A percentile compares a stretch with the other conserved stretches of the same genome.
Evolutionary conservation across 768 basidiomycete genomes (phyloP).

Genomic region (Sistotremastrum niveocremeum): DNA sequence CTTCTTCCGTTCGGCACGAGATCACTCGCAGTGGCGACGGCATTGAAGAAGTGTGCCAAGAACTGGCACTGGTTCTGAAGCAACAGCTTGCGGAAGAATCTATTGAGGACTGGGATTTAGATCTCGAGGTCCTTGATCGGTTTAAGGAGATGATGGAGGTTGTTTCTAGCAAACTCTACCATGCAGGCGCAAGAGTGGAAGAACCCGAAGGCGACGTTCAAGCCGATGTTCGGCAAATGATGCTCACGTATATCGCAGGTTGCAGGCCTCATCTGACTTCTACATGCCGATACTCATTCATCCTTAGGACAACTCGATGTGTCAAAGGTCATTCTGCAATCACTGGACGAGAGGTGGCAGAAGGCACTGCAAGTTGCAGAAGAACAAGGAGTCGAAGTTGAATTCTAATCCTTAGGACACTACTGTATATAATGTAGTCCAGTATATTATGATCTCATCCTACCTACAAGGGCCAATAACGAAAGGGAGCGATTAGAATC

Average conservation of each 20-base stretch:
- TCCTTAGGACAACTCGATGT: slow-evolving; percentile 46
- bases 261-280: slow-evolving; percentile 3
- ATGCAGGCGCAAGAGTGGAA: slow-evolving; percentile 10
- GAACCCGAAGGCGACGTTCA: slow-evolving; percentile 21
- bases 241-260: slow-evolving; percentile 58
- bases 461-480: no score
- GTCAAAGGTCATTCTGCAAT: slow-evolving; percentile 36
- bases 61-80: slow-evolving; percentile 20
- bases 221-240: slow-evolving; percentile 49
- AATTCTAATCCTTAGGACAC: slow-evolving; percentile 22
- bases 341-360: slow-evolving; percentile 32
- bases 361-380: slow-evolving; percentile 35
- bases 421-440: no score
- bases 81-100: slow-evolving; percentile 17
- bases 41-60: slow-evolving; percentile 47
- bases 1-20: slow-evolving; percentile 23
- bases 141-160: slow-evolving; percentile 11
- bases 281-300: not conserved
- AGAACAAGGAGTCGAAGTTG: slow-evolving; percentile 39
- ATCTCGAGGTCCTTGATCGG: slow-evolving; percentile 13
- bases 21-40: slow-evolving; percentile 44
- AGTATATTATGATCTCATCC: no score
- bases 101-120: slow-evolving; percentile 15
- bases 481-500: no score
- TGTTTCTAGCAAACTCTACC: slow-evolving; percentile 45